Evolutionary conservation across 805 yeast species (phyloP).

Genomic region (Candida argentea): DNA sequence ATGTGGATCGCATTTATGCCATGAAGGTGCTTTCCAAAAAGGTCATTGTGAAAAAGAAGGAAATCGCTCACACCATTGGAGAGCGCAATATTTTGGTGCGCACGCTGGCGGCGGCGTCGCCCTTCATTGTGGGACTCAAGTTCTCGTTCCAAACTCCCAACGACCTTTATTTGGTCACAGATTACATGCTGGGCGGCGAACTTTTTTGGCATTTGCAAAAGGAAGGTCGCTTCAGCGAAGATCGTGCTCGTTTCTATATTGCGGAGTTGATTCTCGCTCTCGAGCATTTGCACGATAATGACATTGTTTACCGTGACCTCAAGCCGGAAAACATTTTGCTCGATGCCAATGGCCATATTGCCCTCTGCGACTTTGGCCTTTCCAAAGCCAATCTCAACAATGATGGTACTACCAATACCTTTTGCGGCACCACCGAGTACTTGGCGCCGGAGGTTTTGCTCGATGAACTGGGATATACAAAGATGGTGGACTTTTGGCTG

Average conservation of each 20-base stretch:
- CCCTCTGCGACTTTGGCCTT: slow-evolving; percentile 93
- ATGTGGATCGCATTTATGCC: slow-evolving; percentile 86
- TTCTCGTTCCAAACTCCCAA: slow-evolving; percentile 93
- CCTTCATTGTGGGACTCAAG: slow-evolving; percentile 93
- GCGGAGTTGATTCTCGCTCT: slow-evolving; percentile 91
- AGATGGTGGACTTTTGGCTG: slow-evolving; percentile 99
- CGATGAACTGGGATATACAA: slow-evolving; percentile 94
- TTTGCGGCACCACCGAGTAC: slow-evolving; percentile 97
- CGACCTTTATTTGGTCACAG: slow-evolving; percentile 88
- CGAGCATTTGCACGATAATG: slow-evolving; percentile 91
- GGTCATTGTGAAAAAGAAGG: slow-evolving; percentile 92
- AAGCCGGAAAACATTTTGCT: slow-evolving; percentile 93
- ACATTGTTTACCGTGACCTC: slow-evolving; percentile 90
- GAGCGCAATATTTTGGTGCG: slow-evolving; percentile 91
- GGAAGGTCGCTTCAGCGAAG: slow-evolving; percentile 90
- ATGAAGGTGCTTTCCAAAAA: slow-evolving; percentile 95
- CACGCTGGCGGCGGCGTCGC: slow-evolving; percentile 78
- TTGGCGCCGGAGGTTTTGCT: slow-evolving; percentile 93
- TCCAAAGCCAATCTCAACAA: slow-evolving; percentile 85
- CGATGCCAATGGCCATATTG: slow-evolving; percentile 96
- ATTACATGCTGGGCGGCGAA: slow-evolving; percentile 98
- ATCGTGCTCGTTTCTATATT: slow-evolving; percentile 91
- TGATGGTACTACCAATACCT: slow-evolving; percentile 89
- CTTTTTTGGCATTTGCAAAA: slow-evolving; percentile 94
- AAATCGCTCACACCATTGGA: slow-evolving; percentile 96